Evolutionary conservation across 805 yeast genomes (phyloP).

Genomic region (Ogataea pini): DNA sequence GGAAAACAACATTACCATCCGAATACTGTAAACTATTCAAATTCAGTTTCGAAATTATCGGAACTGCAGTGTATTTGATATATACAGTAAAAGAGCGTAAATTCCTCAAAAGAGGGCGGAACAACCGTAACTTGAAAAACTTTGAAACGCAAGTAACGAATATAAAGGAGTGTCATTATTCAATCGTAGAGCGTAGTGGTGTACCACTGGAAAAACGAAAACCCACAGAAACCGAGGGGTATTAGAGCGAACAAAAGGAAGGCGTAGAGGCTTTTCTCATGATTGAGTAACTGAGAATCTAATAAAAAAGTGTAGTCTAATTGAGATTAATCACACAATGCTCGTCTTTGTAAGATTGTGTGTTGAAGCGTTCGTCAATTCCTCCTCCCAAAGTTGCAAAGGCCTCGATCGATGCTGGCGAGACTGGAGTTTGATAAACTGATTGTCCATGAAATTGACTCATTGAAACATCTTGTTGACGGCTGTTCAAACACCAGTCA

Average conservation of each 20-base stretch:
- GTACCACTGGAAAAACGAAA: too few relatives aligned
- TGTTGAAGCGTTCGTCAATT: conserved; percentile 14
- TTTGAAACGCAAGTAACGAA: background rate
- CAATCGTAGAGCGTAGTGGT: background rate
- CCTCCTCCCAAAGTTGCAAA: conserved; percentile 3
- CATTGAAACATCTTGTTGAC: background rate
- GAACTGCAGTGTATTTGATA: background rate
- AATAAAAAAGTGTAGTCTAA: background rate
- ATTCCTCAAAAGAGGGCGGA: background rate
- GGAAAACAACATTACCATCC: too few relatives aligned
- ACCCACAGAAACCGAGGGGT: too few relatives aligned
- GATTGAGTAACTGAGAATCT: background rate
- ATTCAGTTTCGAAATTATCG: too few relatives aligned
- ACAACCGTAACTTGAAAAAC: background rate
- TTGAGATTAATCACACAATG: conserved; percentile 10
- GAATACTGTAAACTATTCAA: too few relatives aligned
- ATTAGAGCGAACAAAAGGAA: background rate
- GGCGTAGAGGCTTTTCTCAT: background rate
- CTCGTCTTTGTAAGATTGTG: conserved; percentile 12
- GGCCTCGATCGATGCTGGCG: conserved; percentile 2
- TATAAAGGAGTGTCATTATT: background rate
- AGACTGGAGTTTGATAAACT: conserved; percentile 1
- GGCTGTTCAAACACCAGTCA: background rate
- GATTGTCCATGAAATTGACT: conserved; percentile 5
- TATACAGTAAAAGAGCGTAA: background rate